phyloP scores from a whole-genome alignment of 768 basidiomycete genomes.

The Tricholoma sp. region DNA sequence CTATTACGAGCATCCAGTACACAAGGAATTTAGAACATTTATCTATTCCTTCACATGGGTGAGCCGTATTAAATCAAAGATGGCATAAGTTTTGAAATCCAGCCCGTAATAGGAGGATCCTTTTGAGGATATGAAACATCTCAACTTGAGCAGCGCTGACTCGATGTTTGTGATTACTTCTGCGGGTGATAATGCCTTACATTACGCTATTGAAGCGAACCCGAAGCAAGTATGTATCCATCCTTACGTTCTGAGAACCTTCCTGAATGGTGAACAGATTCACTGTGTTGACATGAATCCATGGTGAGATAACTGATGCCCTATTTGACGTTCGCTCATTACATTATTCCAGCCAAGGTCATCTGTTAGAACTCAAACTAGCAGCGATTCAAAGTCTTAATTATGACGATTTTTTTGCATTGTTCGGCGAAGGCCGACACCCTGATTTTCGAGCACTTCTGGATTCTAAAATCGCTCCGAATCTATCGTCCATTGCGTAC shows the following conservation, averaged over 20 bases:
- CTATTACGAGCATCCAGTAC: constrained; percentile 63
- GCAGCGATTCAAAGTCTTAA: constrained; percentile 53
- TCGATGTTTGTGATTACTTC: constrained; percentile 71
- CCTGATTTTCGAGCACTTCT: constrained; percentile 54
- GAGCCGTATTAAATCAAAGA: constrained; percentile 1
- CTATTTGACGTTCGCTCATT: neutral
- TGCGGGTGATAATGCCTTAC: constrained; percentile 76
- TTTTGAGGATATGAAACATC: constrained; percentile 60
- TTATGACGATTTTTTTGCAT: constrained; percentile 56
- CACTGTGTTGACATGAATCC: constrained; percentile 77
- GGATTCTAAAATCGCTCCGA: constrained; percentile 56
- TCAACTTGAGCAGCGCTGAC: constrained; percentile 56
- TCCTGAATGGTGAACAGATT: constrained; percentile 29
- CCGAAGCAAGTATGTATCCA: constrained; percentile 42
- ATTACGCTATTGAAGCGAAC: constrained; percentile 65
- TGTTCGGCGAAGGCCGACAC: constrained; percentile 67
- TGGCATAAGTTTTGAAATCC: neutral
- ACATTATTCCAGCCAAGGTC: constrained; percentile 50
- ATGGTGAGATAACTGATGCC: constrained; percentile 27
- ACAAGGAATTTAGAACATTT: constrained; percentile 61
- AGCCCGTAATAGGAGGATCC: constrained; percentile 56
- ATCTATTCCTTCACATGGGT: constrained; percentile 65
- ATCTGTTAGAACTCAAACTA: constrained; percentile 75
- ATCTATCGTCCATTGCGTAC: constrained; percentile 67
- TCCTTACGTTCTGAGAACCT: neutral